Base-by-base conservation (phyloP, 2,329 filamentous ascomycete species). In the Tolypocladium amazonense region DNA sequence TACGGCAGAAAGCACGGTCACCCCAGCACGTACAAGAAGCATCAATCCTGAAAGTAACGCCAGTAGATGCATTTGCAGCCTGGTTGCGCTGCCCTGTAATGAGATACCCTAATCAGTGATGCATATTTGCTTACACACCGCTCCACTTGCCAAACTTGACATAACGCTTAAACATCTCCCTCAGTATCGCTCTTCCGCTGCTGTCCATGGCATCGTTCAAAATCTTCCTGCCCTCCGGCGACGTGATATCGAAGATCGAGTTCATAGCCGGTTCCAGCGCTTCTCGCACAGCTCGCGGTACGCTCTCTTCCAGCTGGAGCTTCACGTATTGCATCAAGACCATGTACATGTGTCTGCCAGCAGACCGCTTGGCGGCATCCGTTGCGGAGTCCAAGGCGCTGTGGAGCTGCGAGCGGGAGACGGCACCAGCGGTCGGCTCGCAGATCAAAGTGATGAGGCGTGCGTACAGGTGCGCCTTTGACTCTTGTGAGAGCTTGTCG, bases 111-210 rank as follows among this genome's bases (percentile, higher is more conserved):
- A 58, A 56, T 62, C 30, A 18, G 33, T 54, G 43, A 54, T 55
- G 14, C 23, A 33, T 37, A 54, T 37, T 23, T 14, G 39, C 38
- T 64, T 76, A 84, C 30, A 85, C 77, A 39, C 82, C 83, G 57
- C 73, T 83, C 83, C 84, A 87, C 75, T 85, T 86, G 50, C 84
- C 84, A 74, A 86, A 86, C 71, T 79, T 83, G 68, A 77, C 76
- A 68, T 84, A 88, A 69, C 80, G 75, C 66, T 78, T 81, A 63
- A 80, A 86, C 75, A 87, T 74, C 61, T 81, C 79, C 64, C 76
- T 76, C 69, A 86, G 77, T 35, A 88, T 78, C 0, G 81, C 83
- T 62, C 85, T 74, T 8, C 84, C 84, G 63, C 79, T 82, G 4
- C 73, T 75, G 67, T 87, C 84, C 72, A 87, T 77, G 35, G 76